Evolutionary conservation across 2,329 filamentous ascomycete species (phyloP), one percentile per base, ranked within the genome.

Genomic region (Chrysoporthe austroafricana): DNA sequence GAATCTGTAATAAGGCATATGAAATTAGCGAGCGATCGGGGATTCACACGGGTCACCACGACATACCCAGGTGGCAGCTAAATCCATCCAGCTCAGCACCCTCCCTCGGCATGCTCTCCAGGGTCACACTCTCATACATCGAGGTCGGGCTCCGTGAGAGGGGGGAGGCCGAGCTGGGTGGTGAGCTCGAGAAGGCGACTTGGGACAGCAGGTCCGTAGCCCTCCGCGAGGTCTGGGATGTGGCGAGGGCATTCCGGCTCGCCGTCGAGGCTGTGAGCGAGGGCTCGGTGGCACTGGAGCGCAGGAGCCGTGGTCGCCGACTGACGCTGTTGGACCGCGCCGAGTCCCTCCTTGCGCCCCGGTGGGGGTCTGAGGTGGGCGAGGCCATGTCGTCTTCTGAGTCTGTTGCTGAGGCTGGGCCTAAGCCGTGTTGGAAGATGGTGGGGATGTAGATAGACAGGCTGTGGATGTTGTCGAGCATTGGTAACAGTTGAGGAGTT

Each of bases 181-280:
- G 78, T 9, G 79, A 79, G n/a, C 76, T 75, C 36, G 83, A 84
- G 70, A 83, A 82, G 57, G 83, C 86, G 59, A 88, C 82, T 64
- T 84, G 81, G 73, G 78, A 86, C 64, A 88, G 80, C 32, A 88
- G 76, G 62, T 87, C 85, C 3, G 86, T 81, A 21, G 86, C 86
- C 69, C 83, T 79, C 34, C 84, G 82, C 39, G 80, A 80, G 13
- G 82, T 80, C 69, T 83, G 81, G 2, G 84, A 79, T 63, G 77
- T 82, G 16, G 83, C 82, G 57, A 87, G 77, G 50, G 86, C 80
- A 66, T 83, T 83, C 64, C 83, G 79, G 69, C 82, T 85, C 44
- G 82, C 83, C 71, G 84, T 86, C 43, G 85, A 85, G 4, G 84
- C 81, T 14, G 85, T 88, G 71, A 88, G 83, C 39, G 85, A 86